phyloP scores from a whole-genome alignment of 495 filamentous ascomycete genomes.

The Apodospora peruviana region DNA sequence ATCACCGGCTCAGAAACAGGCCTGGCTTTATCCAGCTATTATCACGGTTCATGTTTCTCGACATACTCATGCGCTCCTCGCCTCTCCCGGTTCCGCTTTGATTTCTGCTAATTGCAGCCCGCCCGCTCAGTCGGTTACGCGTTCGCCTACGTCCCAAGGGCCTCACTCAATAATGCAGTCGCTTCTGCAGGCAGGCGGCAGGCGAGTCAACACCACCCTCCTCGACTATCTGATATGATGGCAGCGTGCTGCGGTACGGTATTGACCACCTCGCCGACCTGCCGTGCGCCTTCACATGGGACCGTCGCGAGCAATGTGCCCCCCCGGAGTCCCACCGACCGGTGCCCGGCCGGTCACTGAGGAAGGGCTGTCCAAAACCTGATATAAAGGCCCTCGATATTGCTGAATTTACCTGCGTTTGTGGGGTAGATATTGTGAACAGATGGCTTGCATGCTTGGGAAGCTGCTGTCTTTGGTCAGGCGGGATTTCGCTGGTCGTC shows the following conservation, averaged over 20 bases:
- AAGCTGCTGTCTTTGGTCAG: conserved; percentile 11
- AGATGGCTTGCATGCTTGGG: conserved; percentile 11
- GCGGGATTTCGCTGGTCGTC: conserved; percentile 8
- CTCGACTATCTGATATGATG: neutral
- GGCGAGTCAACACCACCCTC: neutral
- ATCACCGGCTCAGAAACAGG: neutral
- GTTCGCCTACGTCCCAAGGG: neutral
- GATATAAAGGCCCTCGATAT: conserved; percentile 14
- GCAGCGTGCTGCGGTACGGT: neutral
- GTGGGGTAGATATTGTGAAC: conserved; percentile 25
- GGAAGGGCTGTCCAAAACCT: conserved; percentile 7
- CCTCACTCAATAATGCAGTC: neutral
- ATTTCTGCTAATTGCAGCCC: neutral
- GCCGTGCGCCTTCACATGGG: neutral
- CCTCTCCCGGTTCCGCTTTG: no score
- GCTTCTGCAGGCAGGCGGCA: neutral
- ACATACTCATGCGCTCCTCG: no score
- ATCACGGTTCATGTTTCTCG: no score
- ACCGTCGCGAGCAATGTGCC: neutral
- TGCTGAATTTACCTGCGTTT: conserved; percentile 32
- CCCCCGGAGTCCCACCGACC: conserved; percentile 18
- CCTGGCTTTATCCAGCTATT: neutral
- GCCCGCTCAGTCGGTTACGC: neutral
- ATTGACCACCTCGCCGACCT: neutral
- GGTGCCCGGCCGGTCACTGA: conserved; percentile 1